Conservation (phyloP, 306 rosid genomes). For the Dryas alaskensis region DNA sequence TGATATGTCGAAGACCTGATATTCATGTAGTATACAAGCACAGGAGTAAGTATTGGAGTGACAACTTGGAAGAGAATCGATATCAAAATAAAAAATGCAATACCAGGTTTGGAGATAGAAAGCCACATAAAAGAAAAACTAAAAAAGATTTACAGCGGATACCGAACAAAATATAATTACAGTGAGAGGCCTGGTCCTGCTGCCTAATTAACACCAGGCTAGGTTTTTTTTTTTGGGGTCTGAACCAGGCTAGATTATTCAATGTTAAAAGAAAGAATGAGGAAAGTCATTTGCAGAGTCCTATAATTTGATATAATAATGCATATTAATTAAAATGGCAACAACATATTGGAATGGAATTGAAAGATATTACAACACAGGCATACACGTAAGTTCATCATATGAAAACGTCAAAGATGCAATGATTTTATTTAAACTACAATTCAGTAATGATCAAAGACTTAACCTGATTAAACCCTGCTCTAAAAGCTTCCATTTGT, state of each 20-base stretch:
- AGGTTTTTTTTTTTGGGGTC: background rate
- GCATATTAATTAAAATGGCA: background rate
- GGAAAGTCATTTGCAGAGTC: conserved; percentile 4
- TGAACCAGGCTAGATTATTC: background rate
- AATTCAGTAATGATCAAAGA: background rate
- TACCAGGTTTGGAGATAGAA: background rate
- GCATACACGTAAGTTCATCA: background rate
- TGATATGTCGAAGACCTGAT: conserved; percentile 83
- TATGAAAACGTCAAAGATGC: background rate
- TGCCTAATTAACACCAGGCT: background rate
- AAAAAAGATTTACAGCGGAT: background rate
- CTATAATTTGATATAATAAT: background rate
- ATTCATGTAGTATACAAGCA: conserved; percentile 10
- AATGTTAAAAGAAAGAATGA: too few relatives aligned
- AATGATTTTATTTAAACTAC: background rate
- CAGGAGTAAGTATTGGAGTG: background rate
- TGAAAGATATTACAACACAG: background rate
- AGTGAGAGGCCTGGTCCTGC: background rate
- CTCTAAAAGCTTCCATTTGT: conserved; percentile 90
- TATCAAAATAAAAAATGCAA: background rate
- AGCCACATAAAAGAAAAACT: background rate
- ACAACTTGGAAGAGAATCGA: background rate
- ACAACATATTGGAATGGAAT: background rate
- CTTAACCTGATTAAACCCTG: conserved; percentile 94
- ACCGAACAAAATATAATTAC: background rate